These are phyloP conservation scores for Thielaviopsis musarum DNA, from an alignment of 2,329 filamentous ascomycete genomes.

Conservation along the genomic window DNA sequence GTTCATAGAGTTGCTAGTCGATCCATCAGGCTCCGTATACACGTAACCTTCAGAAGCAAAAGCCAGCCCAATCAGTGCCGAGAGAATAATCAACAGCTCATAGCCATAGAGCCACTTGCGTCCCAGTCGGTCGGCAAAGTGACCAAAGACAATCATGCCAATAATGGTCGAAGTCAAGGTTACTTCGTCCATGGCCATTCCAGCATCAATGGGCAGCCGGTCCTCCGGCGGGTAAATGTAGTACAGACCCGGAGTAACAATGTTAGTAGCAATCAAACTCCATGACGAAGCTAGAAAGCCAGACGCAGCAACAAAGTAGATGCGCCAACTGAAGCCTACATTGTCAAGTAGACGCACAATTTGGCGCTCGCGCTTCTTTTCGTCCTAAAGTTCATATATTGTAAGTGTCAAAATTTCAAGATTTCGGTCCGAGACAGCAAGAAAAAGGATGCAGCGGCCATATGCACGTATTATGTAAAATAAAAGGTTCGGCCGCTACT, in stretches of 20 bases:
- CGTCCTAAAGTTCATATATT: neutral
- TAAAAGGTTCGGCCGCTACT: neutral
- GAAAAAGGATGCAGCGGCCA: too few relatives aligned
- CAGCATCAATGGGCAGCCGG: constrained; percentile 7
- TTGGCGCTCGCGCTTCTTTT: constrained; percentile 8
- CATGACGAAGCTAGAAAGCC: constrained; percentile 19
- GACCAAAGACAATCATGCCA: constrained; percentile 16
- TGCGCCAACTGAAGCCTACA: constrained; percentile 16
- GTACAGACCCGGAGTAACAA: constrained; percentile 16
- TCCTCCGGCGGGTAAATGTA: constrained; percentile 15
- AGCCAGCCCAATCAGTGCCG: constrained; percentile 15
- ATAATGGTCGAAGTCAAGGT: constrained; percentile 15
- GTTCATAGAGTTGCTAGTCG: constrained; percentile 14
- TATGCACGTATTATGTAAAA: neutral
- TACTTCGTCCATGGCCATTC: constrained; percentile 15
- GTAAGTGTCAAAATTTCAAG: neutral
- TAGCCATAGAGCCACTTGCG: constrained; percentile 16
- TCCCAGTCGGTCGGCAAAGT: constrained; percentile 16
- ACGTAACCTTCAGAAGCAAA: constrained; percentile 13
- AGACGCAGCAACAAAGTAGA: constrained; percentile 16
- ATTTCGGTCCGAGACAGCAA: neutral
- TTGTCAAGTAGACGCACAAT: constrained; percentile 13
- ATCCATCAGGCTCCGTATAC: constrained; percentile 2
- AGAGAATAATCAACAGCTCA: constrained; percentile 16
- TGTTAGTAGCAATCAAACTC: constrained; percentile 18